Percentiles rank a stretch among this genome's conserved stretches.
These are phyloP conservation scores for Trametes cinnabarina DNA, from an alignment of 768 basidiomycete species.

Conservation along the genomic window DNA sequence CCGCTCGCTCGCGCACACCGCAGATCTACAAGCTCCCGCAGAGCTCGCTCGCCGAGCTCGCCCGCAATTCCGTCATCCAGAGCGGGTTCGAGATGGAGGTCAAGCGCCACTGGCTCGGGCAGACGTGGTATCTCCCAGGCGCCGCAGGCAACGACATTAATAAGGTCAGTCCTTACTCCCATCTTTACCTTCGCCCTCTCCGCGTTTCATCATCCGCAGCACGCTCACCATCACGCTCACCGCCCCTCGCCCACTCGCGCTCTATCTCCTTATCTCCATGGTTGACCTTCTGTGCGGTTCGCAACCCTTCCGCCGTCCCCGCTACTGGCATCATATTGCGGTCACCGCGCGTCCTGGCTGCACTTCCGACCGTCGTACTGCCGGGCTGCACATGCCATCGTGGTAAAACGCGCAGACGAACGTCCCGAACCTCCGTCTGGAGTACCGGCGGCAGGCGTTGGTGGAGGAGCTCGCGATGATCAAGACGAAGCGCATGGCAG, in stretches of 20 bases:
- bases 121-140: conserved; percentile 91
- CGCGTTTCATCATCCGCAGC: conserved; percentile 5
- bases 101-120: conserved; percentile 93
- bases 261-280: neutral
- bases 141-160: conserved; percentile 94
- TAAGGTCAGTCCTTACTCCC: conserved; percentile 53
- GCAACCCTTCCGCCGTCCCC: neutral
- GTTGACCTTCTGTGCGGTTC: neutral
- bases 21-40: conserved; percentile 97
- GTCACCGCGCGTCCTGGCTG: too few species aligned
- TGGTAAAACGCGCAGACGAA: conserved; percentile 76
- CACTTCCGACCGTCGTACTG: neutral
- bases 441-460: conserved; percentile 89
- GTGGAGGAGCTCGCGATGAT: conserved; percentile 64
- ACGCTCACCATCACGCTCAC: neutral
- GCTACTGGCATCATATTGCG: neutral
- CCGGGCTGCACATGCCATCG: conserved; percentile 2
- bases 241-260: too few species aligned
- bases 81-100: conserved; percentile 99
- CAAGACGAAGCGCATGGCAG: conserved; percentile 13
- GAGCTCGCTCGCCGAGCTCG: conserved; percentile 91
- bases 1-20: neutral
- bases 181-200: neutral
- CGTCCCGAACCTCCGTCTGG: conserved; percentile 86
- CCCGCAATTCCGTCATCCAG: conserved; percentile 96